These are phyloP conservation scores for Phylloporus scabripes DNA, from an alignment of 768 basidiomycete species.

Conservation along the genomic window DNA sequence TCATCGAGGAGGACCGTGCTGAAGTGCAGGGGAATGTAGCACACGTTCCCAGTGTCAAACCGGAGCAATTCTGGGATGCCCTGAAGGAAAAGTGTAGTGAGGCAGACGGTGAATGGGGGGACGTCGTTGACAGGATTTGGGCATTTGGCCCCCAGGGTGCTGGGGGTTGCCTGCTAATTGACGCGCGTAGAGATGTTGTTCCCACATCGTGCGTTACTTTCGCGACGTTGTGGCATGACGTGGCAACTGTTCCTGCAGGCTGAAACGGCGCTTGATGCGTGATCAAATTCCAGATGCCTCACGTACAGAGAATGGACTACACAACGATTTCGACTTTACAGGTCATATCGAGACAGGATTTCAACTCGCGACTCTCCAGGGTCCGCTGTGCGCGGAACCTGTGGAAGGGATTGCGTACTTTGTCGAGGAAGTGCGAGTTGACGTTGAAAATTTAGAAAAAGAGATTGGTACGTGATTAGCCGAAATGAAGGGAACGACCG, in stretches of 20 bases:
- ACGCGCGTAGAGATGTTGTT: slow-evolving; percentile 47
- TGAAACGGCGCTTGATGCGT: slow-evolving; percentile 46
- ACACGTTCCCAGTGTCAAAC: slow-evolving; percentile 56
- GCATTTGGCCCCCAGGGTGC: slow-evolving; percentile 86
- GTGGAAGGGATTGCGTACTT: slow-evolving; percentile 91
- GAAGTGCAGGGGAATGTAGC: slow-evolving; percentile 54
- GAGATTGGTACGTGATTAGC: slow-evolving; percentile 53
- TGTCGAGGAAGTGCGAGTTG: slow-evolving; percentile 68
- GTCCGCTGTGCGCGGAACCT: slow-evolving; percentile 92
- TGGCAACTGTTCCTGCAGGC: slow-evolving; percentile 31
- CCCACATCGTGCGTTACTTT: slow-evolving; percentile 50
- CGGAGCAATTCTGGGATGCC: slow-evolving; percentile 77
- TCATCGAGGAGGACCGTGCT: slow-evolving; percentile 35
- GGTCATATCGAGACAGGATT: slow-evolving; percentile 88
- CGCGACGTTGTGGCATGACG: slow-evolving; percentile 4
- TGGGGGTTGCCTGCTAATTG: slow-evolving; percentile 84
- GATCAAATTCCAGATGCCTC: slow-evolving; percentile 30
- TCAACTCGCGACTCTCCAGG: slow-evolving; percentile 90
- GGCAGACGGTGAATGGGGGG: slow-evolving; percentile 75
- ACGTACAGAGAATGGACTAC: slow-evolving; percentile 31
- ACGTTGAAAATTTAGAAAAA: slow-evolving; percentile 51
- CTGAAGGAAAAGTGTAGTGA: slow-evolving; percentile 59
- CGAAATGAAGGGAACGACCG: slow-evolving; percentile 2
- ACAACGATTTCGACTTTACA: slow-evolving; percentile 57
- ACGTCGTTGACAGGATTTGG: slow-evolving; percentile 70